These are phyloP conservation scores for Triadica sebifera DNA, from an alignment of 345 rosid genomes.

Conservation along the genomic window DNA sequence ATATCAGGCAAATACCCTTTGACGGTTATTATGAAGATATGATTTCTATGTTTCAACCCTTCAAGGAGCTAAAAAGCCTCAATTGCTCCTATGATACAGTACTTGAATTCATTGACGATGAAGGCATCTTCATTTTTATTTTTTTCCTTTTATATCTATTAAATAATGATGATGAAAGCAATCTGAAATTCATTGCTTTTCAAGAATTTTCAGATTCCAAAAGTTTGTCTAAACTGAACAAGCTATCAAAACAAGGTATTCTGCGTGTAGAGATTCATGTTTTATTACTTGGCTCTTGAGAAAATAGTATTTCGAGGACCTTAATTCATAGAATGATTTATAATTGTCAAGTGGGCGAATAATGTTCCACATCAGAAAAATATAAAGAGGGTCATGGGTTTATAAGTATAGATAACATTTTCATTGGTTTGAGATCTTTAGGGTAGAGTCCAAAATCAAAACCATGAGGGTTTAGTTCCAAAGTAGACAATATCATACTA, in stretches of 20 bases:
- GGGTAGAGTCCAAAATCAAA: too few species aligned
- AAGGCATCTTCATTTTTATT: not conserved
- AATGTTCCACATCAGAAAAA: too few species aligned
- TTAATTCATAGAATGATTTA: too few species aligned
- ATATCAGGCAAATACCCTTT: not conserved
- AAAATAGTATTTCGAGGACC: not conserved
- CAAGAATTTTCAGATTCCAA: slow-evolving; percentile 1
- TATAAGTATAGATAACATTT: too few species aligned
- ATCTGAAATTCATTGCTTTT: not conserved
- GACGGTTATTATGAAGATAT: not conserved
- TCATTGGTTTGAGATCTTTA: too few species aligned
- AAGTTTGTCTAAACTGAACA: slow-evolving; percentile 10
- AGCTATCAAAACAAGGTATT: slow-evolving; percentile 6
- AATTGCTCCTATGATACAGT: not conserved
- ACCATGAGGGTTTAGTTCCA: too few species aligned
- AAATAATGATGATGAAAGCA: too few species aligned
- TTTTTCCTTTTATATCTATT: too few species aligned
- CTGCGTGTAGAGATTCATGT: too few species aligned
- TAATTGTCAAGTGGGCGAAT: too few species aligned
- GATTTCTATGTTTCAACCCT: slow-evolving; percentile 7
- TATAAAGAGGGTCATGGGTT: too few species aligned
- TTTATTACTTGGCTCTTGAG: not conserved
- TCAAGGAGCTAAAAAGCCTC: slow-evolving; percentile 12
- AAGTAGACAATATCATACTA: too few species aligned
- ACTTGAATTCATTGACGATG: not conserved